These are phyloP conservation scores for Rutidosis leptorrhynchoides DNA, from an alignment of 129 eudicot species.

Conservation along the genomic window DNA sequence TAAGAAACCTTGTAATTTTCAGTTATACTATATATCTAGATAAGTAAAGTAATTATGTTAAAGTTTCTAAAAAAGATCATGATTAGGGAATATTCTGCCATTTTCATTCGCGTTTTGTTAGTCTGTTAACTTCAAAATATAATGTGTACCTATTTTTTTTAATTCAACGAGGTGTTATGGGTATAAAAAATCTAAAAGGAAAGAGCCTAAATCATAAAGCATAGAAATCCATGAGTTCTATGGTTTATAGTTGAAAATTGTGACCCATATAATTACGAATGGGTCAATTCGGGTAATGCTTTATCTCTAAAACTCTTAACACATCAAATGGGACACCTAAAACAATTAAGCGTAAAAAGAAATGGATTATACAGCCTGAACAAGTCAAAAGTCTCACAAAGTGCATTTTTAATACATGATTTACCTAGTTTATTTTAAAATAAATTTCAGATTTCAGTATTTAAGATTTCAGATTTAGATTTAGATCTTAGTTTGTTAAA, in stretches of 20 bases:
- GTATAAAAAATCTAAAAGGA: conserved; percentile 5
- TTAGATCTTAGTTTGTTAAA: too few relatives aligned
- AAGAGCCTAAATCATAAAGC: background rate
- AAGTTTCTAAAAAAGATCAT: background rate
- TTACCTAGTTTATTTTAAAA: background rate
- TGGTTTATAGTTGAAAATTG: background rate
- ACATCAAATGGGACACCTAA: background rate
- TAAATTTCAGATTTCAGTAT: background rate
- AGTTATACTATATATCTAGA: background rate
- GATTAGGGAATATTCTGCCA: conserved; percentile 6
- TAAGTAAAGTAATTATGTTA: too few relatives aligned
- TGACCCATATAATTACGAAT: background rate
- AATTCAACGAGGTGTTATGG: background rate
- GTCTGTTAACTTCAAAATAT: conserved; percentile 5
- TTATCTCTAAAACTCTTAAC: background rate
- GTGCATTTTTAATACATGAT: background rate
- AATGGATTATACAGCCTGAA: background rate
- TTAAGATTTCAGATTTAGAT: too few relatives aligned
- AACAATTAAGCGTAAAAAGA: background rate
- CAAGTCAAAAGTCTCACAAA: background rate
- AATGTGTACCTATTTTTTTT: background rate
- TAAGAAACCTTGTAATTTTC: too few relatives aligned
- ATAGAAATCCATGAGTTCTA: background rate
- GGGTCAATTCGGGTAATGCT: background rate
- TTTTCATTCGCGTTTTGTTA: background rate